Evolutionary conservation across 805 yeast genomes (phyloP), one percentile per base, ranked within the genome.

Genomic region (Millerozyma miso): DNA sequence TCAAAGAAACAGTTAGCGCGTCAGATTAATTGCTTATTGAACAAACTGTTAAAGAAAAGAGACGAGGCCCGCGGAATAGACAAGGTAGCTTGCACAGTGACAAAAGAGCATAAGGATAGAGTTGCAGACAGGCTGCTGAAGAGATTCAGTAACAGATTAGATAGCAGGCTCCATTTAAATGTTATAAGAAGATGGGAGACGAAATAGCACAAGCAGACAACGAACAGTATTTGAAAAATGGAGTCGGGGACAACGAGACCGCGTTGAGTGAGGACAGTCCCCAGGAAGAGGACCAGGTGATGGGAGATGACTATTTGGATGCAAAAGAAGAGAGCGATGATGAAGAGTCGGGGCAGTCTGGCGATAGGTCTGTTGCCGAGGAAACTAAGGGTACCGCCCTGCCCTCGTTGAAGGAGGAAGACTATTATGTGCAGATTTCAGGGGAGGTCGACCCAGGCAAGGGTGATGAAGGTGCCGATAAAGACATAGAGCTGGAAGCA

Each of bases 311-410:
- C 10, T 7, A 23, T 10, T 23, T 10, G 29, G 10, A 23, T 10
- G 6, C 29, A 10, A 39, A 19, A 7, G 44, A 33, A 7, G 44
- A 33, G 29, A 32, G 32, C 8, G 44, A 37, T 15, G 44, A 35
- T 19, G 44, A 40, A 6, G 29, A 23, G 29, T 23, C 29, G 10
- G 29, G 10, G 10, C 10, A 10, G 10, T 23, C 14, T 23, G 29
- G 10, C 10, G 29, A 23, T 10, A 10, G 10, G 29, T 23, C 29
- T 10, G 37, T 10, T 15, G 37, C 31, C 16, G 34, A 20, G 14
- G 35, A 33, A 3, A 7, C 13, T n/a, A 34, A 38, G 38, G 29
- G 6, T 6, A 7, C 10, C 10, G 29, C 6, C 10, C 29, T 23
- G 29, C 10, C 6, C 29, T 10, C 10, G 29, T 10, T 23, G 29